Base-by-base conservation (phyloP, 768 basidiomycete genomes). In the Amanita pseudoporphyria region DNA sequence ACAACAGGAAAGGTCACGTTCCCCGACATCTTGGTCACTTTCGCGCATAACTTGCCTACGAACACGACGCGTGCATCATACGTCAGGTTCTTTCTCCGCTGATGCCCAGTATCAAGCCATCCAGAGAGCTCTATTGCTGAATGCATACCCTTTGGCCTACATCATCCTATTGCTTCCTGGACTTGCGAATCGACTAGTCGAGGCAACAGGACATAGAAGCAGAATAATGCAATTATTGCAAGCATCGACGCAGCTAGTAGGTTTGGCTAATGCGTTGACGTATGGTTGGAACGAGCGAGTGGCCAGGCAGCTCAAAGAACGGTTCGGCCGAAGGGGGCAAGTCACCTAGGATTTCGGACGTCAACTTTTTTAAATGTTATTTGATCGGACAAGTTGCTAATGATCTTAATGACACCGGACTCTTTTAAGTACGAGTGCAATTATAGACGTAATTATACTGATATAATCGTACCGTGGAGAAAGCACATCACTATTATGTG, bases 81-180 rank as follows among this genome's bases (percentile, higher is more conserved):
- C 35, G 3, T 16, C 10, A 6, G 19, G 10, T 22, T 35, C 22
- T 26, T 26, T 35, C 19, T 21, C 33, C 6, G 14, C 45, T 14
- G 33, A 36, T 33, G 5, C 33, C 5, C 32, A 35, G 26, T 46
- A 46, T n/a, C 45, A 46, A 18, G 5, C 19, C 7, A 46, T 46
- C 4, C 44, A 47, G 28, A 45, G 46, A 18, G 40, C 54, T 33
- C 44, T 54, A 13, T 45, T 54, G 12, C 45, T 56, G 6, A 56
- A 52, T 28, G 55, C 55, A 36, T 56, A 56, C 35, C 55, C 53
- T n/a, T 36, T 56, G 18, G 47, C 45, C 21, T 56, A 56, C 26
- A 56, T 56, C 38, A 28, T 54, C 3, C 46, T 56, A 16, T 54
- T 49, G 49, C 50, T 55, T 26, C 54, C 54, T 9, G 54, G 54